Base-by-base conservation (phyloP, 495 filamentous ascomycete genomes). In the Penicillium angulare region DNA sequence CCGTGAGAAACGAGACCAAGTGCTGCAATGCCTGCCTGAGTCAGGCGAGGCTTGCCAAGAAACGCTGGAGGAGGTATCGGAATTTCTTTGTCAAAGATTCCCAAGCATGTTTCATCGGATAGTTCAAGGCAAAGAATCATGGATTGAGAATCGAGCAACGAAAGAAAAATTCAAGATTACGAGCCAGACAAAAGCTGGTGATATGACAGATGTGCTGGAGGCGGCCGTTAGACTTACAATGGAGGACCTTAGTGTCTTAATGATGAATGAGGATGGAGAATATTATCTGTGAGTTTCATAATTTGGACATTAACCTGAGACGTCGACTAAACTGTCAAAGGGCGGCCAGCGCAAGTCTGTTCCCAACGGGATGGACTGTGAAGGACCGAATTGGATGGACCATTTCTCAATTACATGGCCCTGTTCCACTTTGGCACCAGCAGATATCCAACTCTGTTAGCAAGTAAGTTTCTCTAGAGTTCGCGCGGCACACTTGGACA, bases 301-400 rank as follows among this genome's bases (percentile, higher is more conserved):
- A 23, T 43, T 6, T 8, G 32, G 2, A 8, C 5, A 13, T 10
- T 20, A 9, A 3, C 20, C 7, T 8, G n/a, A 38, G 34, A 9
- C 15, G 1, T 20, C 2, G 7, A 23, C 38, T 23, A 24, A 41
- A 6, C 3, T 17, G 13, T 24, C 41, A 22, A 52, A 78, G 79
- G 8, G 65, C 71, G n/a, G 80, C 79, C 18, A 81, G 78, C 47
- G 79, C 79, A 20, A 84, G 75, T 35, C 64, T 81, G 5, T 82
- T 81, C 49, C 80, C 80, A 0, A 76, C 78, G 1, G 80, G 79
- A 12, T 84, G 80, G 80, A 73, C 72, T 10, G 71, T 84, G 1
- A 57, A 75, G 41, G 67, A 80, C 46, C 72, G 79, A 16, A 81
- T 84, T 43, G 79, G 78, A 18, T 78, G 69, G 60, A 75, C 74